Percentiles rank a stretch among this genome's conserved stretches.
Conservation (phyloP, 805 yeast genomes). For the Saccharomycopsis guyanensis region DNA sequence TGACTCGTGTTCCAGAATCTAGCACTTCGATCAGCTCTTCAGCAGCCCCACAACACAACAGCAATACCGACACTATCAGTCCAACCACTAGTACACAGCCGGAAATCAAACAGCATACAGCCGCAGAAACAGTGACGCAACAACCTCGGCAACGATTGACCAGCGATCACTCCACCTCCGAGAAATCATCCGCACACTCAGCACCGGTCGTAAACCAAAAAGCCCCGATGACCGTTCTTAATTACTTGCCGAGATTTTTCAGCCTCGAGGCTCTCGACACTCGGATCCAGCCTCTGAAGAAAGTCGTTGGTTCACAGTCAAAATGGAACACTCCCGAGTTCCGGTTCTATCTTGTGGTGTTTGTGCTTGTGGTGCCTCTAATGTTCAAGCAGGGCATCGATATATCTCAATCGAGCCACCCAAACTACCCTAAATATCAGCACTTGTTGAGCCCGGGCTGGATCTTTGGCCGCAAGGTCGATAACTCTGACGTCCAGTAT, state of each 20-base stretch:
- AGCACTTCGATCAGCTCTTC: no score
- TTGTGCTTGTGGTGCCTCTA: conserved; percentile 66
- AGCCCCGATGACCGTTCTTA: no score
- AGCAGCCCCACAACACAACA: no score
- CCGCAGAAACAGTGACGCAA: no score
- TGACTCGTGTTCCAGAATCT: no score
- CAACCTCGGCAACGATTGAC: no score
- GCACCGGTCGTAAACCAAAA: no score
- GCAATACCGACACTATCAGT: no score
- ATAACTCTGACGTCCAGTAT: conserved; percentile 88
- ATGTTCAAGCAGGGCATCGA: conserved; percentile 78
- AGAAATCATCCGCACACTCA: no score
- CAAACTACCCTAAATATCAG: conserved; percentile 59
- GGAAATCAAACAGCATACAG: no score
- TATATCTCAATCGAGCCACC: conserved; percentile 67
- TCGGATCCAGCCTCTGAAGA: conserved; percentile 9
- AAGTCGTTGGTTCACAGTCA: conserved; percentile 27
- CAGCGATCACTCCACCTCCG: no score
- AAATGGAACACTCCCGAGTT: conserved; percentile 78
- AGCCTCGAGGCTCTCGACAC: conserved; percentile 11
- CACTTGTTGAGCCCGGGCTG: conserved; percentile 71
- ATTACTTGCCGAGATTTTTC: neutral
- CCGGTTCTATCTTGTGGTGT: conserved; percentile 53
- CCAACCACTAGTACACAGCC: no score
- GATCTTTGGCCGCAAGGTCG: conserved; percentile 85